Evolutionary conservation across 1,284 basidiomycete species (phyloP).

Genomic region (Melampsora larici-populina): DNA sequence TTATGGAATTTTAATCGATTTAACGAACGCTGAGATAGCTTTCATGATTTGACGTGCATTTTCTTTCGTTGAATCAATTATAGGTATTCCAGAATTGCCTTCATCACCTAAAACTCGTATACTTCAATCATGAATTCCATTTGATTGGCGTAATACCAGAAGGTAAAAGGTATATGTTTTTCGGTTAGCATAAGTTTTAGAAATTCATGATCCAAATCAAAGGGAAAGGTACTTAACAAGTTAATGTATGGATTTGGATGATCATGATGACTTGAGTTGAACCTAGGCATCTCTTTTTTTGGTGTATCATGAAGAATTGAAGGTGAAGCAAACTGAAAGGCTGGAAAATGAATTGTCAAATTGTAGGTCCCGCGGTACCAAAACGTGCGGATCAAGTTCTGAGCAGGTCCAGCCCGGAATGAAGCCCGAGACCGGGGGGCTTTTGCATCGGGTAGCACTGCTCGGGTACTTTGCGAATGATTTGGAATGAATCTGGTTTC

Average conservation of each 20-base stretch:
- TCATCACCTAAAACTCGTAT: slow-evolving; percentile 28
- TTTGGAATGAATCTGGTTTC: no score
- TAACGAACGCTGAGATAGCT: slow-evolving; percentile 24
- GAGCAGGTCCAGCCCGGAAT: no score
- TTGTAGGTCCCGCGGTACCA: no score
- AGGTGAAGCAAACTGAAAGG: no score
- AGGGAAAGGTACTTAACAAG: slow-evolving; percentile 5
- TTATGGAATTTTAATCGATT: background rate
- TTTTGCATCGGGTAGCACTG: no score
- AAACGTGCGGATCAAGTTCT: no score
- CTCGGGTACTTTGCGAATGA: no score
- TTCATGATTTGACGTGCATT: slow-evolving; percentile 27
- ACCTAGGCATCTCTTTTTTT: background rate
- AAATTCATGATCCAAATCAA: background rate
- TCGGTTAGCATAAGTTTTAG: no score
- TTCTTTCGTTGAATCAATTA: background rate
- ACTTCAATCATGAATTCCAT: background rate
- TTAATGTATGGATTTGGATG: slow-evolving; percentile 38
- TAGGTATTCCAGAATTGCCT: slow-evolving; percentile 1
- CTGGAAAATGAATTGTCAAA: no score
- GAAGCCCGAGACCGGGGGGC: no score
- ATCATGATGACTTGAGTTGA: slow-evolving; percentile 26
- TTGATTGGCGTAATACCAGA: background rate
- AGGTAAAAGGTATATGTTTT: background rate
- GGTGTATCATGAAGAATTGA: no score